These are phyloP conservation scores for Phylloporus arenicola DNA, from an alignment of 768 basidiomycete species.

Conservation along the genomic window DNA sequence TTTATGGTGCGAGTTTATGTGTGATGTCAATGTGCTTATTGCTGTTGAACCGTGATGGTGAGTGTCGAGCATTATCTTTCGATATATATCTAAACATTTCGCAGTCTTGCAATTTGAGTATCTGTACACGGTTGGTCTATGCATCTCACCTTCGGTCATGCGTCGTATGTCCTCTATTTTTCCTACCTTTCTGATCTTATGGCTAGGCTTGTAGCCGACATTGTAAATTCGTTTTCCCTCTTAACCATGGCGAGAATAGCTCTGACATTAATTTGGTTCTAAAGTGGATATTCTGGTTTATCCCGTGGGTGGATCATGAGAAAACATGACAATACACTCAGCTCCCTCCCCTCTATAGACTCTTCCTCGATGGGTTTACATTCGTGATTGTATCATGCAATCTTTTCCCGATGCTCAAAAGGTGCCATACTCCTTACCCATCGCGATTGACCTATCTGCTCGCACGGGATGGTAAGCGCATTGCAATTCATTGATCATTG, in stretches of 20 bases:
- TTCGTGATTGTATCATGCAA: conserved; percentile 1
- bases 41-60: background rate
- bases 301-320: background rate
- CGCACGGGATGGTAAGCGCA: conserved; percentile 7
- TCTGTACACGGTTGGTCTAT: conserved; percentile 9
- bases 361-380: conserved; percentile 9
- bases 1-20: conserved; percentile 2
- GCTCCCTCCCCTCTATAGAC: background rate
- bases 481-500: background rate
- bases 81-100: background rate
- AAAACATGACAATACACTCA: background rate
- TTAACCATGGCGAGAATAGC: too few relatives aligned
- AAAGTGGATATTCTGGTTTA: conserved; percentile 11
- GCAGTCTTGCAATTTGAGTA: conserved; percentile 1
- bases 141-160: conserved; percentile 3
- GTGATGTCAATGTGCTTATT: background rate
- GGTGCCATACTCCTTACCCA: background rate
- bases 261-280: too few relatives aligned
- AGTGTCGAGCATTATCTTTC: background rate
- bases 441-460: conserved; percentile 6
- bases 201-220: background rate
- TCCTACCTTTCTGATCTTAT: background rate
- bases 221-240: conserved; percentile 3
- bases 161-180: background rate
- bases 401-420: conserved; percentile 8